Evolutionary conservation across 2,329 filamentous ascomycete species (phyloP).

Genomic region (Onygenales sp.): DNA sequence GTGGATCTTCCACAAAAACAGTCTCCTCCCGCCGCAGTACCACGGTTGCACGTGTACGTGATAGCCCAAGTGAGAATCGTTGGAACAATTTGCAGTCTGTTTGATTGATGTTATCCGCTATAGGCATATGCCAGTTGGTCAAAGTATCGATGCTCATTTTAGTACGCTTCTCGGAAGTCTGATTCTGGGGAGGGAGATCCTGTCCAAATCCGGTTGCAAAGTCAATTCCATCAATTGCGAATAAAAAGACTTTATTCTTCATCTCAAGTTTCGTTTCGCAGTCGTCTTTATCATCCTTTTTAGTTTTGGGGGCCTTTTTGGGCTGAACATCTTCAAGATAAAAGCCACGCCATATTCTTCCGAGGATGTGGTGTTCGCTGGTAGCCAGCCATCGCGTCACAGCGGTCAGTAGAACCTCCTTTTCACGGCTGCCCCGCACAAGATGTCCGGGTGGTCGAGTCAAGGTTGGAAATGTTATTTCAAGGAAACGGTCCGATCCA

Average conservation of each 20-base stretch:
- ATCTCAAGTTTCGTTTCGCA: slow-evolving; percentile 7
- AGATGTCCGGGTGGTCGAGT: slow-evolving; percentile 19
- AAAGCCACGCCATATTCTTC: slow-evolving; percentile 36
- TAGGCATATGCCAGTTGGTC: slow-evolving; percentile 38
- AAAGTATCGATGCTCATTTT: slow-evolving; percentile 29
- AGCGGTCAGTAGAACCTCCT: slow-evolving; percentile 22
- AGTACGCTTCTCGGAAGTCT: slow-evolving; percentile 22
- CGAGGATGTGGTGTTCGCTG: slow-evolving; percentile 29
- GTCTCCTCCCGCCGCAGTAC: slow-evolving; percentile 28
- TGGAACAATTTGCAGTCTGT: slow-evolving; percentile 37
- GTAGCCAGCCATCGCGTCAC: slow-evolving; percentile 32
- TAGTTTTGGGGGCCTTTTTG: slow-evolving; percentile 18
- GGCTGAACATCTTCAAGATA: slow-evolving; percentile 32
- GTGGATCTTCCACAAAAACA: slow-evolving; percentile 22
- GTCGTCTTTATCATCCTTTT: slow-evolving; percentile 10
- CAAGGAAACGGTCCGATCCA: slow-evolving; percentile 38
- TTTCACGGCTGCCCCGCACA: slow-evolving; percentile 13
- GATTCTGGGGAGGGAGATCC: slow-evolving; percentile 13
- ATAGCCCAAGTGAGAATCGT: slow-evolving; percentile 33
- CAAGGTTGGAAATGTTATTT: slow-evolving; percentile 27
- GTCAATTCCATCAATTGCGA: slow-evolving; percentile 36
- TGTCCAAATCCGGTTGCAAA: slow-evolving; percentile 16
- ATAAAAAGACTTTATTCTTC: slow-evolving; percentile 29
- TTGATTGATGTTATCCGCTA: slow-evolving; percentile 25
- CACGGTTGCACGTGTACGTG: slow-evolving; percentile 34